Evolutionary conservation across 2,329 filamentous ascomycete species (phyloP).

Genomic region (Penicillium polonicum): DNA sequence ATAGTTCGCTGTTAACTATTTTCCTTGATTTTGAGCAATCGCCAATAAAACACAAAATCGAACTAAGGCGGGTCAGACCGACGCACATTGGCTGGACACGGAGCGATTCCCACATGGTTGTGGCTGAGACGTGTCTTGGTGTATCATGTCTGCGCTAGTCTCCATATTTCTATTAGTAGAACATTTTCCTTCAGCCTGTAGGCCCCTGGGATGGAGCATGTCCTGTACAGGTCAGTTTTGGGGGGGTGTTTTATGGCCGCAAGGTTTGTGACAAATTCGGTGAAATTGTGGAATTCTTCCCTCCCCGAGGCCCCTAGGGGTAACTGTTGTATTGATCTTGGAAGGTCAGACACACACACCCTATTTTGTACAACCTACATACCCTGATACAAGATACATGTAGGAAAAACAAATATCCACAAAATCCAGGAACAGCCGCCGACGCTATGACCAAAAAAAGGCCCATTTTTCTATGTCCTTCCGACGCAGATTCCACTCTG

Average conservation of each 20-base stretch:
- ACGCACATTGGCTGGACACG: slow-evolving; percentile 12
- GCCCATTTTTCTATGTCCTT: not conserved
- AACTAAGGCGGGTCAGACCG: slow-evolving; percentile 1
- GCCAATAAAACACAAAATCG: not conserved
- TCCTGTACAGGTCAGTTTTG: not conserved
- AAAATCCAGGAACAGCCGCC: slow-evolving; percentile 9
- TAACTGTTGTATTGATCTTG: not conserved
- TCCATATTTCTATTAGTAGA: slow-evolving; percentile 29
- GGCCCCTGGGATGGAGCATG: not conserved
- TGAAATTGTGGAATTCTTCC: too few species aligned
- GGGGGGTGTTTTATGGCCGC: not conserved
- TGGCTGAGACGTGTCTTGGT: slow-evolving; percentile 27
- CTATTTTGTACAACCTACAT: not conserved
- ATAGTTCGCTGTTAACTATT: not conserved
- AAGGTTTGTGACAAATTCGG: slow-evolving; percentile 3
- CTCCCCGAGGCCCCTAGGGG: not conserved
- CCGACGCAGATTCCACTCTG: slow-evolving; percentile 10
- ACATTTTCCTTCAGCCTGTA: slow-evolving; percentile 7
- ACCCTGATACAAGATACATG: not conserved
- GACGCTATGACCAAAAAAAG: slow-evolving; percentile 21
- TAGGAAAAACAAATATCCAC: not conserved
- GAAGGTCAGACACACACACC: not conserved
- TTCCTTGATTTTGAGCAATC: slow-evolving; percentile 9
- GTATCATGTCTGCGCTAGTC: slow-evolving; percentile 25
- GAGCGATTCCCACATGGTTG: slow-evolving; percentile 25